Evolutionary conservation across 1,284 basidiomycete species (phyloP).

Genomic region (Rhodotorula sp.): DNA sequence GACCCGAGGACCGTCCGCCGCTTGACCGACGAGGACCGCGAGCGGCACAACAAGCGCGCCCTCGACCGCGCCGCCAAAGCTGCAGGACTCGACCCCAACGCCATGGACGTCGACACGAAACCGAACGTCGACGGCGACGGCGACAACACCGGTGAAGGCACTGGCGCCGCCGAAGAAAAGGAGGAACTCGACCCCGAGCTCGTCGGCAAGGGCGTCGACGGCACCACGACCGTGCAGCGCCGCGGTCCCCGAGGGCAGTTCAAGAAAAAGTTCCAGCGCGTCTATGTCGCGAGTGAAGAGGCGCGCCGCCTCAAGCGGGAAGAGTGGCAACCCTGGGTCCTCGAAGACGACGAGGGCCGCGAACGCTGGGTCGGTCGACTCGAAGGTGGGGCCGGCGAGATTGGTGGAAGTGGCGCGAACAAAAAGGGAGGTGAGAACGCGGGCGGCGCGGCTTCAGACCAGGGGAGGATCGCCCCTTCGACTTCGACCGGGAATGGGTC

Average conservation of each 20-base stretch:
- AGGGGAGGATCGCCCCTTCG: constrained; percentile 10
- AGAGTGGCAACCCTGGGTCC: constrained; percentile 83
- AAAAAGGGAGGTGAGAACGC: constrained; percentile 1
- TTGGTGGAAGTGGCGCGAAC: constrained; percentile 11
- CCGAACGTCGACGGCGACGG: constrained; percentile 50
- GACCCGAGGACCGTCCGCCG: constrained; percentile 57
- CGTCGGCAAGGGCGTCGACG: constrained; percentile 33
- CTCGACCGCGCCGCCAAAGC: constrained; percentile 57
- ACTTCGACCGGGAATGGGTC: not conserved
- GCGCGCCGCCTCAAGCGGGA: constrained; percentile 69
- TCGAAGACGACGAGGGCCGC: constrained; percentile 68
- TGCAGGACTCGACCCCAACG: constrained; percentile 64
- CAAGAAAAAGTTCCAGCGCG: constrained; percentile 80
- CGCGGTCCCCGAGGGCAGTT: constrained; percentile 60
- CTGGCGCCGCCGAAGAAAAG: constrained; percentile 55
- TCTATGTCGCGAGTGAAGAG: constrained; percentile 69
- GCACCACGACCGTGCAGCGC: constrained; percentile 12
- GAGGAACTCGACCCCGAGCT: constrained; percentile 43
- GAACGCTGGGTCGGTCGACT: constrained; percentile 75
- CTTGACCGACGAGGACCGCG: constrained; percentile 52
- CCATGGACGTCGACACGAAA: constrained; percentile 55
- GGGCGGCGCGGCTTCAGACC: not conserved
- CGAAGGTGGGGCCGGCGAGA: constrained; percentile 64
- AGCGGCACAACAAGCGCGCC: constrained; percentile 47
- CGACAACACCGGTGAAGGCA: constrained; percentile 29